A percentile compares a stretch with the other conserved stretches of the same genome.
These are phyloP conservation scores for Chrysoporthe puriensis DNA, from an alignment of 2,329 filamentous ascomycete genomes.

Conservation along the genomic window DNA sequence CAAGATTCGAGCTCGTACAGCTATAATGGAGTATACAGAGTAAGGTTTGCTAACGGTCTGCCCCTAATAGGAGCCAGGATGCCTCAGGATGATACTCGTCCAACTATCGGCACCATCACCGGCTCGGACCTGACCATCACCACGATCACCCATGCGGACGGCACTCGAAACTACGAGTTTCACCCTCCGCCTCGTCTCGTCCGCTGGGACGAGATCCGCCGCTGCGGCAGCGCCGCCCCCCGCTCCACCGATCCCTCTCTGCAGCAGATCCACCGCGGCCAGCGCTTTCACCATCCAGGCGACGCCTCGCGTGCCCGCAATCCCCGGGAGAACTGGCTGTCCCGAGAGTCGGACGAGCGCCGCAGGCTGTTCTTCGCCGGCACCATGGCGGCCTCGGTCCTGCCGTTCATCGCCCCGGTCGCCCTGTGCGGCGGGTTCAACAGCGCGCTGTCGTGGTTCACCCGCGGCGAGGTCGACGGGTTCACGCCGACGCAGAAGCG, in stretches of 20 bases:
- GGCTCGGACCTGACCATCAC: slow-evolving; percentile 24
- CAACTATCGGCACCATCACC: slow-evolving; percentile 22
- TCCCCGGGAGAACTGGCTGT: slow-evolving; percentile 33
- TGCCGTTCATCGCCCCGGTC: slow-evolving; percentile 53
- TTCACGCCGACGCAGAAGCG: slow-evolving; percentile 44
- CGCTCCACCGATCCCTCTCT: slow-evolving; percentile 26
- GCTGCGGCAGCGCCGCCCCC: slow-evolving; percentile 13
- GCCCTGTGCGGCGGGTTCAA: slow-evolving; percentile 50
- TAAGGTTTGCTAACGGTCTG: slow-evolving; percentile 6
- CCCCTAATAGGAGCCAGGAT: neutral
- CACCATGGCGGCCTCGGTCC: slow-evolving; percentile 44
- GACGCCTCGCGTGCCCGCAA: neutral
- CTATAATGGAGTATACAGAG: neutral
- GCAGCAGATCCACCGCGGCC: slow-evolving; percentile 29
- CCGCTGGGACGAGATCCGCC: slow-evolving; percentile 33
- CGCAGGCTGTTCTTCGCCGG: slow-evolving; percentile 44
- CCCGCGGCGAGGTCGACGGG: slow-evolving; percentile 47
- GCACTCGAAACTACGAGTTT: slow-evolving; percentile 20
- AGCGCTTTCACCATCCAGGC: slow-evolving; percentile 10
- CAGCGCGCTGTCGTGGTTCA: slow-evolving; percentile 52
- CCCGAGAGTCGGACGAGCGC: slow-evolving; percentile 35
- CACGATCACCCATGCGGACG: slow-evolving; percentile 20
- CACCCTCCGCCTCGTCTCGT: slow-evolving; percentile 28
- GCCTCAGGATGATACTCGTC: slow-evolving; percentile 13
- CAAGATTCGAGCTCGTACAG: neutral